phyloP scores from a whole-genome alignment of 129 eudicot genomes.

The Glebionis coronaria region DNA sequence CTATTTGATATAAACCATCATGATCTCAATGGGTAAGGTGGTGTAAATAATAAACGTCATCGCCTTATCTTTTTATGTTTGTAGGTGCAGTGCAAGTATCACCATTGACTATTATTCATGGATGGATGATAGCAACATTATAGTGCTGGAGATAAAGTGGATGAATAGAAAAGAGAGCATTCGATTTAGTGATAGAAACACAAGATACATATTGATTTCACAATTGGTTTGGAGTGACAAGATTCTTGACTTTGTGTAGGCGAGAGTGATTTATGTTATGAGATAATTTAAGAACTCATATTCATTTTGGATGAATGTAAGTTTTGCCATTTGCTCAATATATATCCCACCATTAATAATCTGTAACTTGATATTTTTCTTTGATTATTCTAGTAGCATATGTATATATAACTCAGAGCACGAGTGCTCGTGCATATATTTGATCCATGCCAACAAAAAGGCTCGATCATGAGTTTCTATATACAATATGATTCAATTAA shows the following conservation, averaged over 20 bases:
- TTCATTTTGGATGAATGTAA: neutral
- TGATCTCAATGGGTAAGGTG: too few species aligned
- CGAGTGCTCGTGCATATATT: neutral
- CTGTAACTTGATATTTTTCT: neutral
- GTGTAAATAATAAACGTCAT: neutral
- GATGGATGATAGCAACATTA: neutral
- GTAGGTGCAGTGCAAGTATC: conserved; percentile 9
- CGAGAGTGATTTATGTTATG: conserved; percentile 15
- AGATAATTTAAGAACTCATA: conserved; percentile 13
- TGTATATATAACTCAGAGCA: neutral
- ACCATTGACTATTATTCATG: conserved; percentile 7
- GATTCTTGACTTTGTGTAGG: conserved; percentile 12
- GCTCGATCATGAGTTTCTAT: too few species aligned
- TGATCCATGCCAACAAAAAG: neutral
- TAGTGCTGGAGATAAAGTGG: conserved; percentile 13
- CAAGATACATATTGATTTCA: neutral
- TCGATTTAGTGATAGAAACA: conserved; percentile 12
- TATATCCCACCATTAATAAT: neutral
- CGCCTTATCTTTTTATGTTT: neutral
- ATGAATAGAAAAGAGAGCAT: neutral
- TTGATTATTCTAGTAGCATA: conserved; percentile 1
- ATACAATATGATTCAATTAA: too few species aligned
- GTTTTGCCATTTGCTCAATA: conserved; percentile 5
- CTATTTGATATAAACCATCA: too few species aligned
- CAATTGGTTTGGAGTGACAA: neutral